Percentiles rank a stretch among this genome's conserved stretches.
phyloP scores from a whole-genome alignment of 1,284 basidiomycete species.

The Tylopilus orsonianus region DNA sequence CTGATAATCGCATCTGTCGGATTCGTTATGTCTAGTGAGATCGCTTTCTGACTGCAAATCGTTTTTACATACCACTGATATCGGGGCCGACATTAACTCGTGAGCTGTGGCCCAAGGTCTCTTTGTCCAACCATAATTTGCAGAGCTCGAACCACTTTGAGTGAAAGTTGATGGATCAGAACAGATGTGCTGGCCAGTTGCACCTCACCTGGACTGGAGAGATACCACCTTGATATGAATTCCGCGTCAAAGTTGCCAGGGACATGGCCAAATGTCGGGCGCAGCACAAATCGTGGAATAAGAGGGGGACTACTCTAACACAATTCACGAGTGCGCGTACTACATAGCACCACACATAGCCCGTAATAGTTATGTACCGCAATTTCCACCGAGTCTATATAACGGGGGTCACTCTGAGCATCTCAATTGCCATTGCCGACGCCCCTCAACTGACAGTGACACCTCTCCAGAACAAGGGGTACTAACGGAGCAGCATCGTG shows the following conservation, averaged over 20 bases:
- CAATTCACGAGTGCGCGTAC: background rate
- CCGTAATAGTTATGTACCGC: too few species aligned
- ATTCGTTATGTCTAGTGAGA: constrained; percentile 5
- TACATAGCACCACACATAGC: too few species aligned
- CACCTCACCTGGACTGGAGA: constrained; percentile 54
- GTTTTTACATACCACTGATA: constrained; percentile 46
- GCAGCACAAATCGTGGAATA: too few species aligned
- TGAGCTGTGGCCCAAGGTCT: constrained; percentile 38
- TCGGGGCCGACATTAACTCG: constrained; percentile 33
- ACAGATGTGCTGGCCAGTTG: background rate
- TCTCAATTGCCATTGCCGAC: too few species aligned
- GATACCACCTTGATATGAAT: constrained; percentile 68
- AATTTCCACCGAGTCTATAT: too few species aligned
- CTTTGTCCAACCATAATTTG: constrained; percentile 56
- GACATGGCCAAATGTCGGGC: constrained; percentile 54
- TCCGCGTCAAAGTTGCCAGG: constrained; percentile 62
- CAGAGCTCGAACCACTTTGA: constrained; percentile 64
- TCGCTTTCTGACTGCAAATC: background rate
- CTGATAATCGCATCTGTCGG: constrained; percentile 62
- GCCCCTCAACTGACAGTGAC: too few species aligned
- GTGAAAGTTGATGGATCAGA: constrained; percentile 7
- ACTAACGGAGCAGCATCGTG: background rate
- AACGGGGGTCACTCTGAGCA: background rate
- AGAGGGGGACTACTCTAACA: background rate
- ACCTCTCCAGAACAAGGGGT: too few species aligned